A percentile compares a stretch with the other conserved stretches of the same genome.
Evolutionary conservation across 2,329 filamentous ascomycete genomes (phyloP).

Genomic region (Phialophora verrucosa): DNA sequence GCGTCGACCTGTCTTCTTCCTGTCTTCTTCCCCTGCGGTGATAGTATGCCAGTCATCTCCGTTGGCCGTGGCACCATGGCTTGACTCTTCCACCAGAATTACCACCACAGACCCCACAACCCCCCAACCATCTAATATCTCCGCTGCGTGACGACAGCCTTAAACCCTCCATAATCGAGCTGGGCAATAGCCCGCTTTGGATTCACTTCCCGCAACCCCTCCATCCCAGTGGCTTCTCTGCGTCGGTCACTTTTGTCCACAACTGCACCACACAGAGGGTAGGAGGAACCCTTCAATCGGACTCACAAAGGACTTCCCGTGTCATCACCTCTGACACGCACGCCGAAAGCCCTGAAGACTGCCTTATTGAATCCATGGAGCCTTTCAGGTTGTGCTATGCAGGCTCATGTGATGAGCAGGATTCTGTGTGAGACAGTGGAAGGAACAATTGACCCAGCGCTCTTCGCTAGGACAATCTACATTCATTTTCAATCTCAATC

Average conservation of each 20-base stretch:
- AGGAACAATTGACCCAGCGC: conserved; percentile 23
- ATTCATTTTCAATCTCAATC: conserved; percentile 31
- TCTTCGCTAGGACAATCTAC: conserved; percentile 30
- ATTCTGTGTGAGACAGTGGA: conserved; percentile 36
- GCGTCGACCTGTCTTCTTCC: not conserved
- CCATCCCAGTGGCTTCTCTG: not conserved
- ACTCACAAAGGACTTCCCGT: not conserved
- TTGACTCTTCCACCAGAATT: conserved; percentile 2
- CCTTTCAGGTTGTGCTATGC: conserved; percentile 32
- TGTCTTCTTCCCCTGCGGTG: not conserved
- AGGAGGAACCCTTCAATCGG: not conserved
- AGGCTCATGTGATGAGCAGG: conserved; percentile 36
- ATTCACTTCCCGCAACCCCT: not conserved
- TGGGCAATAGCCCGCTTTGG: conserved; percentile 4
- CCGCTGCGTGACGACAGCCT: conserved; percentile 2
- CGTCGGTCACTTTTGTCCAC: not conserved
- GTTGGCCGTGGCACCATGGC: conserved; percentile 10
- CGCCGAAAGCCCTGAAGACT: conserved; percentile 15
- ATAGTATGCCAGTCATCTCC: conserved; percentile 11
- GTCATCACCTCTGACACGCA: conserved; percentile 6
- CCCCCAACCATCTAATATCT: conserved; percentile 4
- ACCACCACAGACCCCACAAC: not conserved
- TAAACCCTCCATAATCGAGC: not conserved
- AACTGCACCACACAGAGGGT: not conserved
- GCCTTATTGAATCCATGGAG: conserved; percentile 37